Evolutionary conservation across 2,329 filamentous ascomycete species (phyloP).

Genomic region (Chrysosporium keratinophilum): DNA sequence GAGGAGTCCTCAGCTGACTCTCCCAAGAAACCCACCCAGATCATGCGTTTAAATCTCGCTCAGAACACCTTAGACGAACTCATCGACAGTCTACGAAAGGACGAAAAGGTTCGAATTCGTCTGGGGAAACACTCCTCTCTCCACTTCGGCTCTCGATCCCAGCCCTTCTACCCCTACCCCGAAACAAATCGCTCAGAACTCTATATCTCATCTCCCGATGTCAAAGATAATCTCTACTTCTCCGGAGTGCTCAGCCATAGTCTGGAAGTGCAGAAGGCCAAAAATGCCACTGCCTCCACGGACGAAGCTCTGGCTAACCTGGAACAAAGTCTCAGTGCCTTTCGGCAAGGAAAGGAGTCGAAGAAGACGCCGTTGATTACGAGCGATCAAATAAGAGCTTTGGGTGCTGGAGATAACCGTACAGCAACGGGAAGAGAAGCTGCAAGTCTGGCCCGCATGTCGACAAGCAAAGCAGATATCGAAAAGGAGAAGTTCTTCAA

Average conservation of each 20-base stretch:
- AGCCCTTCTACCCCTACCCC: slow-evolving; percentile 44
- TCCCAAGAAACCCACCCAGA: slow-evolving; percentile 30
- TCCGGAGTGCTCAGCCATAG: slow-evolving; percentile 48
- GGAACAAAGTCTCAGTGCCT: slow-evolving; percentile 49
- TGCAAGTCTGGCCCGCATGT: slow-evolving; percentile 23
- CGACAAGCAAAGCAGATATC: slow-evolving; percentile 30
- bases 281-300: slow-evolving; percentile 45
- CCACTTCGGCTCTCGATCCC: slow-evolving; percentile 47
- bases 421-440: slow-evolving; percentile 25
- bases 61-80: slow-evolving; percentile 39
- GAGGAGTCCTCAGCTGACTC: slow-evolving; percentile 22
- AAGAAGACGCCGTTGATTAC: slow-evolving; percentile 41
- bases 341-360: slow-evolving; percentile 51
- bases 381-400: slow-evolving; percentile 28
- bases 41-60: slow-evolving; percentile 39
- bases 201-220: slow-evolving; percentile 38
- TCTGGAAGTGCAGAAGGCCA: slow-evolving; percentile 45
- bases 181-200: slow-evolving; percentile 49
- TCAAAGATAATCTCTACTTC: slow-evolving; percentile 43
- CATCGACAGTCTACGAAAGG: slow-evolving; percentile 34
- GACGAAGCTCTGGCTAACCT: slow-evolving; percentile 51
- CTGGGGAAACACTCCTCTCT: slow-evolving; percentile 45
- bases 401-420: slow-evolving; percentile 29
- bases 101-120: slow-evolving; percentile 37
- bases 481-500: slow-evolving; percentile 36